These are phyloP conservation scores for Solanum hybrid DNA, from an alignment of 305 asterid genomes.

Conservation along the genomic window DNA sequence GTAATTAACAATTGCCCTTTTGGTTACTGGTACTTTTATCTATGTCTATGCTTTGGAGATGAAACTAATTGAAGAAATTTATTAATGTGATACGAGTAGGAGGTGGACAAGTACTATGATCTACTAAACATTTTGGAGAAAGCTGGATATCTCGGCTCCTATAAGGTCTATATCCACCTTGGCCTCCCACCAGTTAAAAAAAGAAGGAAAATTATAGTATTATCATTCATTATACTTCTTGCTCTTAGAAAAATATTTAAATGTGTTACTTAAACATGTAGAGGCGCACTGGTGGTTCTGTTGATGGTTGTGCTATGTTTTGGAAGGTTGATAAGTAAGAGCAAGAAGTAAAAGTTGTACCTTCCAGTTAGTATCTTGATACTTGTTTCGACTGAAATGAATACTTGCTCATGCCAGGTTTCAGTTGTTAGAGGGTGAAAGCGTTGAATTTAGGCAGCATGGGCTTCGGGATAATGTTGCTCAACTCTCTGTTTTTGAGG, in stretches of 20 bases:
- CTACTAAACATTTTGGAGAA: constrained; percentile 14
- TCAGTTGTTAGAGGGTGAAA: constrained; percentile 22
- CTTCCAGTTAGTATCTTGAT: not conserved
- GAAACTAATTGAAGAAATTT: not conserved
- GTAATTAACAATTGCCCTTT: constrained; percentile 1
- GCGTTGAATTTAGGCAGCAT: constrained; percentile 20
- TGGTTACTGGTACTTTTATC: not conserved
- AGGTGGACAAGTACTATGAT: constrained; percentile 30
- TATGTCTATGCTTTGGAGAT: not conserved
- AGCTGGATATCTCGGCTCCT: constrained; percentile 27
- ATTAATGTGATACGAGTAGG: constrained; percentile 13
- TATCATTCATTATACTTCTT: not conserved
- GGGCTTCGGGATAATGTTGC: constrained; percentile 35
- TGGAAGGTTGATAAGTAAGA: constrained; percentile 26
- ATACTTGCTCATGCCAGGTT: constrained; percentile 9
- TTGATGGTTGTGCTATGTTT: constrained; percentile 30
- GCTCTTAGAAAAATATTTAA: not conserved
- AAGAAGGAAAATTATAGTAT: not conserved
- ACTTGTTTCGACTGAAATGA: not conserved
- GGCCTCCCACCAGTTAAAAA: not conserved
- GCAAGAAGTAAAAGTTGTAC: not conserved
- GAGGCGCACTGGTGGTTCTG: constrained; percentile 32
- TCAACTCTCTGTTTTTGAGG: constrained; percentile 29
- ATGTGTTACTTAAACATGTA: not conserved
- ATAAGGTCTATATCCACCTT: constrained; percentile 7